Base-by-base conservation (phyloP, 1,284 basidiomycete genomes). In the Microbotryum saponariae region DNA sequence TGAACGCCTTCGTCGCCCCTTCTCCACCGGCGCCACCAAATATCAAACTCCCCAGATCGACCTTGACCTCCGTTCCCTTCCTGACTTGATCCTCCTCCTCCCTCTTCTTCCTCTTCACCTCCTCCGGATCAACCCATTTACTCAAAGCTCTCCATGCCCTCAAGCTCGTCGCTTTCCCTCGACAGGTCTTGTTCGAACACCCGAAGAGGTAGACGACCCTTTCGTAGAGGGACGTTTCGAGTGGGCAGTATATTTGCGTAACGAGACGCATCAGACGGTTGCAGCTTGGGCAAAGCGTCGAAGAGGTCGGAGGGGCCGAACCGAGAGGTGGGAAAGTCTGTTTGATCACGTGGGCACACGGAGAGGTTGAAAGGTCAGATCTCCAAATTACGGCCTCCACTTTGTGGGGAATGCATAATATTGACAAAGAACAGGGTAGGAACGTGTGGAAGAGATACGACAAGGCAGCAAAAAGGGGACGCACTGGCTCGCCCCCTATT, bases 231-330 rank as follows among this genome's bases (percentile, higher is more conserved):
- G 87, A 91, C 46, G 84, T 79, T 72, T 89, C 86, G 67, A 90
- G 83, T 0, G 89, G 89, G 74, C 87, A 90, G 86, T 88, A 90
- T 70, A 91, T 80, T 69, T 91, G 88, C 16, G 87, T 79, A 42
- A 91, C 80, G 27, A 91, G 79, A 66, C 88, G 83, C 85, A 87
- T 89, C 0, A 85, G 82, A 21, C 78, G 76, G 7, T 79, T 78
- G 76, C 88, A 91, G 59, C 80, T 76, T 72, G 82, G 83, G 81
- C 88, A 91, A 72, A 55, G 2, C 73, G 72, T 18, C 75, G 77
- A 44, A 73, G 73, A 54, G 64, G 69, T 21, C 68, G 66, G 16
- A 68, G 71, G 56, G 77, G 72, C 65, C 77, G 75, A 7, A 73
- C 75, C 75, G 77, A 62, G 37, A 23, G 57, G 33, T 25, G 51